Conservation (phyloP, 2,329 filamentous ascomycete species). For the Fonsecaea pedrosoi region DNA sequence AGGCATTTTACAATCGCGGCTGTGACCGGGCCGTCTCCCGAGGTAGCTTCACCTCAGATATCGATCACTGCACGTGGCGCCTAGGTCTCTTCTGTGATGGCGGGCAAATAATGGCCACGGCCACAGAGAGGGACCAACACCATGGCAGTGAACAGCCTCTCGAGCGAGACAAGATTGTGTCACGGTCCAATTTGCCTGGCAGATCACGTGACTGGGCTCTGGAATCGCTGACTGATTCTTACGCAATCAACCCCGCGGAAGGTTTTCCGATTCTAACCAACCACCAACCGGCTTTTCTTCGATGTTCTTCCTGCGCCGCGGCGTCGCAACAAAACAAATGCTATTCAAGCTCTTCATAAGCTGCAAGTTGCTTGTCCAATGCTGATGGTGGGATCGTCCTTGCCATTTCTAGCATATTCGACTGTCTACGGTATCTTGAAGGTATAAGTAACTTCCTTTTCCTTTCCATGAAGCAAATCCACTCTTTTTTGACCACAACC, state of each 20-base stretch:
- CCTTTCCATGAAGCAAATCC: conserved; percentile 25
- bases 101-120: background rate
- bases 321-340: background rate
- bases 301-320: background rate
- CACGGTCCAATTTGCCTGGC: background rate
- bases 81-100: too few species aligned
- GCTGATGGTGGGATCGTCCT: conserved; percentile 14
- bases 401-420: conserved; percentile 32
- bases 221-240: conserved; percentile 36
- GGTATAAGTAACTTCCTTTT: conserved; percentile 31
- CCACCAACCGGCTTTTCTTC: background rate
- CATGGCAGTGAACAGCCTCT: too few species aligned
- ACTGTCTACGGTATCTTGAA: background rate
- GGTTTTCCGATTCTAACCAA: conserved; percentile 5
- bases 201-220: background rate
- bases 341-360: conserved; percentile 19
- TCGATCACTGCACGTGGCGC: background rate
- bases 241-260: conserved; percentile 29
- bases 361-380: conserved; percentile 9
- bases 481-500: conserved; percentile 35
- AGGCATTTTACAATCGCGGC: background rate
- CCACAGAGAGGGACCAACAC: too few species aligned
- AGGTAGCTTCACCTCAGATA: background rate
- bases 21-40: background rate
- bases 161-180: background rate